These are phyloP conservation scores for Vitis labrusca DNA, from an alignment of 164 flowering plant genomes.

Conservation along the genomic window DNA sequence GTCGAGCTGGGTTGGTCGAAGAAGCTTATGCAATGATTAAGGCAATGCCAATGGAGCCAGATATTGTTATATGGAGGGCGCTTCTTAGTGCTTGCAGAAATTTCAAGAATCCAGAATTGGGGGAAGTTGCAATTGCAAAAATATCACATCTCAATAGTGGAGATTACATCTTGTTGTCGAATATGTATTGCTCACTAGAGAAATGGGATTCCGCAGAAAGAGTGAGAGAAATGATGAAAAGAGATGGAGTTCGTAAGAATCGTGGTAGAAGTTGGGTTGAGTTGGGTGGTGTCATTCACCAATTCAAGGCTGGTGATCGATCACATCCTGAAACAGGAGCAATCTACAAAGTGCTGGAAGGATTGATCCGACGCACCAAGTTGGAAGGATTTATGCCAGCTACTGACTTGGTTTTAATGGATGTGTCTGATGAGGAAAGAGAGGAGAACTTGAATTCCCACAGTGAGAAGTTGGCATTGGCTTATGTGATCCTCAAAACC, in stretches of 20 bases:
- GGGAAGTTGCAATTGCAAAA: slow-evolving; percentile 48
- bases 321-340: slow-evolving; percentile 54
- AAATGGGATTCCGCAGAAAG: slow-evolving; percentile 64
- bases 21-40: slow-evolving; percentile 57
- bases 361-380: slow-evolving; percentile 42
- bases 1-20: slow-evolving; percentile 66
- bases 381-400: slow-evolving; percentile 49
- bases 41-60: slow-evolving; percentile 70
- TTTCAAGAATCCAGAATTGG: slow-evolving; percentile 45
- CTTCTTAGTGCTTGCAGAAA: slow-evolving; percentile 73
- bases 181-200: slow-evolving; percentile 56
- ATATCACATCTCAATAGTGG: slow-evolving; percentile 55
- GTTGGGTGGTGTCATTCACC: slow-evolving; percentile 47
- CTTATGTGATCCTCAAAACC: slow-evolving; percentile 62
- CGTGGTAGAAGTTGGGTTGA: slow-evolving; percentile 83
- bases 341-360: slow-evolving; percentile 49
- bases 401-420: slow-evolving; percentile 72
- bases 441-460: slow-evolving; percentile 64
- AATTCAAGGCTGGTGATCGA: slow-evolving; percentile 63
- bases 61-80: slow-evolving; percentile 67
- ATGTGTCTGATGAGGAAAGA: slow-evolving; percentile 86
- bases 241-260: slow-evolving; percentile 50
- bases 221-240: slow-evolving; percentile 62
- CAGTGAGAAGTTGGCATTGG: slow-evolving; percentile 82
- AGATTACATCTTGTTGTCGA: slow-evolving; percentile 75